These are phyloP conservation scores for Ulota crispa DNA, from an alignment of 225 moss, liverwort and hornwort species.

Conservation along the genomic window DNA sequence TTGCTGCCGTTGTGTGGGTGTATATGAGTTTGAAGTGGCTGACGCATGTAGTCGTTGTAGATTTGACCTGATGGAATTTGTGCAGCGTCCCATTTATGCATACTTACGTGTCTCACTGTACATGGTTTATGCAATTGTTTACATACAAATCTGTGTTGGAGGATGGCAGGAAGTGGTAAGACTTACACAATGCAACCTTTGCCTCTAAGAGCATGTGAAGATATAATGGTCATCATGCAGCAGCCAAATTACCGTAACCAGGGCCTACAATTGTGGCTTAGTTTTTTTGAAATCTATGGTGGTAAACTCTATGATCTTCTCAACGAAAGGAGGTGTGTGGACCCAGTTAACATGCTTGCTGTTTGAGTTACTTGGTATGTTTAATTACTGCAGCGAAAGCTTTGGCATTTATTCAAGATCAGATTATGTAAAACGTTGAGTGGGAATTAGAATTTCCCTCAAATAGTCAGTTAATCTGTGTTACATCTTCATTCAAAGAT, in stretches of 20 bases:
- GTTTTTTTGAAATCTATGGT: slow-evolving; percentile 99
- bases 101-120: neutral
- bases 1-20: neutral
- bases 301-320: slow-evolving; percentile 99
- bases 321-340: slow-evolving; percentile 91
- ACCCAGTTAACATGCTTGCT: slow-evolving; percentile 40
- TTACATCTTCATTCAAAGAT: slow-evolving; percentile 12
- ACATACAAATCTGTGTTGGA: slow-evolving; percentile 10
- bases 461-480: neutral
- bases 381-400: slow-evolving; percentile 19
- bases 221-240: slow-evolving; percentile 95
- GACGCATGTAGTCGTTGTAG: neutral
- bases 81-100: neutral
- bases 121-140: neutral
- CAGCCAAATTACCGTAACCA: slow-evolving; percentile 80
- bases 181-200: slow-evolving; percentile 99
- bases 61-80: neutral
- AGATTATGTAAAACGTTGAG: slow-evolving; percentile 15
- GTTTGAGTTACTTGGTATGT: slow-evolving; percentile 40
- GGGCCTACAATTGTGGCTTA: slow-evolving; percentile 97
- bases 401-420: slow-evolving; percentile 20
- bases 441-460: slow-evolving; percentile 4
- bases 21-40: neutral
- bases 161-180: slow-evolving; percentile 95
- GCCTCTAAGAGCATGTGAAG: slow-evolving; percentile 95